Conservation (phyloP, 1,284 basidiomycete species). For the Malassezia caprae region DNA sequence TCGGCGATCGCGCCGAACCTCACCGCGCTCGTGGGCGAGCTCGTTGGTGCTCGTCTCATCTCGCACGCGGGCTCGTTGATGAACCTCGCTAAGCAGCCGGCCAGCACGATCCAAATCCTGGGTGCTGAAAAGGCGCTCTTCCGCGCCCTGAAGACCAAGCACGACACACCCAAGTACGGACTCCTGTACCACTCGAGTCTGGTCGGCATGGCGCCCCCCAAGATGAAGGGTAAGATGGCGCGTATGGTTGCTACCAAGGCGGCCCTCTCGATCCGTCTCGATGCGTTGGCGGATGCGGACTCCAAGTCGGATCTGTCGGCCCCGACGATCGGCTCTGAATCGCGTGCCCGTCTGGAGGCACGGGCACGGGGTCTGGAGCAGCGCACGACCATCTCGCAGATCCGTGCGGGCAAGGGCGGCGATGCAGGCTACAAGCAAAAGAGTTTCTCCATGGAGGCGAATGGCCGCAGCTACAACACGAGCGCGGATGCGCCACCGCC, state of each 20-base stretch:
- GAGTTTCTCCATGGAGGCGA: slow-evolving; percentile 34
- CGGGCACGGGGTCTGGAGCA: slow-evolving; percentile 74
- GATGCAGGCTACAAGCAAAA: slow-evolving; percentile 43
- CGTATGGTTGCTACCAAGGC: slow-evolving; percentile 93
- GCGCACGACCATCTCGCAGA: slow-evolving; percentile 24
- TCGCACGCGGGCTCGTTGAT: slow-evolving; percentile 91
- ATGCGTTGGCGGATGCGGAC: slow-evolving; percentile 84
- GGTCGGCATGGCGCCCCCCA: slow-evolving; percentile 92
- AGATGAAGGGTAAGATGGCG: slow-evolving; percentile 99
- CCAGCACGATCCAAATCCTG: slow-evolving; percentile 93
- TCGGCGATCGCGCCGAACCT: slow-evolving; percentile 91
- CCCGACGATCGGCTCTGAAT: slow-evolving; percentile 72
- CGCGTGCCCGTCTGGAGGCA: slow-evolving; percentile 87
- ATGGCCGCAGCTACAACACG: slow-evolving; percentile 39
- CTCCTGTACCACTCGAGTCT: slow-evolving; percentile 81
- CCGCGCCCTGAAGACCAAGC: slow-evolving; percentile 95
- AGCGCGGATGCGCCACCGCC: slow-evolving; percentile 35
- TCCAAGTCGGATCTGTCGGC: slow-evolving; percentile 76
- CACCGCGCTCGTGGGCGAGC: slow-evolving; percentile 87
- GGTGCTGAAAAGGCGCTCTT: slow-evolving; percentile 98
- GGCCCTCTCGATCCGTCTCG: slow-evolving; percentile 87
- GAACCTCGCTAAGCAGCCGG: slow-evolving; percentile 89
- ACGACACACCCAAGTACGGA: slow-evolving; percentile 96
- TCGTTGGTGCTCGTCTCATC: slow-evolving; percentile 89
- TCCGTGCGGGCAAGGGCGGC: slow-evolving; percentile 26